Base-by-base conservation (phyloP, 176 grass and related monocot species). In the Eleusine indica region DNA sequence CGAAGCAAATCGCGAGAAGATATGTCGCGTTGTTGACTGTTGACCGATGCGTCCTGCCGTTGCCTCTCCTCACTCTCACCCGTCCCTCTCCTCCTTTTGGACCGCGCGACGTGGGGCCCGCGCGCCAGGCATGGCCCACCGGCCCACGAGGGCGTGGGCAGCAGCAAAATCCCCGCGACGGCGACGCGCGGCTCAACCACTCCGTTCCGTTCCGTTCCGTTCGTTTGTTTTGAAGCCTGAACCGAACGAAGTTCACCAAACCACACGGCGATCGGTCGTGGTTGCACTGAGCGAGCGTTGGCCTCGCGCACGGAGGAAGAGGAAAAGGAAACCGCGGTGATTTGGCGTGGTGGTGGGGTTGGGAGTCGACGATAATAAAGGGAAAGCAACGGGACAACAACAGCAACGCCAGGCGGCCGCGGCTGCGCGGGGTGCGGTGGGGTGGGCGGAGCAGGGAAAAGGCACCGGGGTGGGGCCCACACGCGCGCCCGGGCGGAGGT, bases 331-430 rank as follows among this genome's bases (percentile, higher is more conserved):
- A 0, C 43, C 8, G 53, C 2, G 61, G 21, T 6, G 44, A 8
- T 6, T 22, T 60, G 1, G 56, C 18, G 56, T 13, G 79, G 79
- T 66, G 63, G 82, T 16, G 86, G 87, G 66, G 78, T 54, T 72
- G 22, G 78, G 87, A 25, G 25, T 25, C 25, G 25, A 76, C 71
- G 25, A 48, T 0, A 3, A 25, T 25, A 66, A 35, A 35, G 82
- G 35, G 88, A 90, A 73, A 90, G 83, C 73, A 48, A 86, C 79
- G 21, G 79, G 67, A 12, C 67, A 89, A 42, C 87, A 4, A 42
- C 87, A 4, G 41, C 86, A 39, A 9, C 75, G 41, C 19, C 85
- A n/a, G 0, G 65, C 37, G 61, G 7, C 18, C 18, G 67, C 70
- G 37, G 16, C 6, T 22, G 52, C 30, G 85, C 7, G 21, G 13